phyloP scores from a whole-genome alignment of 306 rosid species.

The Glycine soja region DNA sequence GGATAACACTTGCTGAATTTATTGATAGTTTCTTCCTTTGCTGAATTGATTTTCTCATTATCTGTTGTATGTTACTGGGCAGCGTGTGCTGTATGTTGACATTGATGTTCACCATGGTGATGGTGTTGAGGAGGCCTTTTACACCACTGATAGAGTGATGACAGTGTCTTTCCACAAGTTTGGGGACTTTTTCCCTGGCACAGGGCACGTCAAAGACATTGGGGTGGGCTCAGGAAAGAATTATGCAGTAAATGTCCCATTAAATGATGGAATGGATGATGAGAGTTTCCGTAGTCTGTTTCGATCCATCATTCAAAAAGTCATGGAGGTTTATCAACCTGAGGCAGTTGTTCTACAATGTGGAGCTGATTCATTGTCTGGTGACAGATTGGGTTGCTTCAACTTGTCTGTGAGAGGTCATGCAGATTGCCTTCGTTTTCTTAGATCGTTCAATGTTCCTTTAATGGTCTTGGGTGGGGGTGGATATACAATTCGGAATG shows the following conservation, averaged over 20 bases:
- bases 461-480: constrained; percentile 94
- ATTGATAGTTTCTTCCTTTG: not conserved
- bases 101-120: constrained; percentile 97
- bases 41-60: constrained; percentile 24
- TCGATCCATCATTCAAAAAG: constrained; percentile 76
- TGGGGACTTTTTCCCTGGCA: constrained; percentile 93
- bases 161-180: constrained; percentile 88
- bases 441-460: constrained; percentile 87
- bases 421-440: constrained; percentile 86
- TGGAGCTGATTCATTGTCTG: constrained; percentile 91
- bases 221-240: constrained; percentile 81
- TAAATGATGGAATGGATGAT: constrained; percentile 89
- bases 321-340: constrained; percentile 88
- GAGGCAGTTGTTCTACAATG: constrained; percentile 93
- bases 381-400: constrained; percentile 92
- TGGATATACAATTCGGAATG: constrained; percentile 90
- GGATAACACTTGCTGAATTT: not conserved
- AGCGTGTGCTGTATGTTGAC: constrained; percentile 90
- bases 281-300: constrained; percentile 78
- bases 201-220: constrained; percentile 79
- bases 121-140: constrained; percentile 99
- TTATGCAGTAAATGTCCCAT: constrained; percentile 83
- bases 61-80: constrained; percentile 43
- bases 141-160: constrained; percentile 94
- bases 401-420: constrained; percentile 92